Evolutionary conservation across 257 asterid genomes (phyloP).

Genomic region (Jacaranda mimosifolia): DNA sequence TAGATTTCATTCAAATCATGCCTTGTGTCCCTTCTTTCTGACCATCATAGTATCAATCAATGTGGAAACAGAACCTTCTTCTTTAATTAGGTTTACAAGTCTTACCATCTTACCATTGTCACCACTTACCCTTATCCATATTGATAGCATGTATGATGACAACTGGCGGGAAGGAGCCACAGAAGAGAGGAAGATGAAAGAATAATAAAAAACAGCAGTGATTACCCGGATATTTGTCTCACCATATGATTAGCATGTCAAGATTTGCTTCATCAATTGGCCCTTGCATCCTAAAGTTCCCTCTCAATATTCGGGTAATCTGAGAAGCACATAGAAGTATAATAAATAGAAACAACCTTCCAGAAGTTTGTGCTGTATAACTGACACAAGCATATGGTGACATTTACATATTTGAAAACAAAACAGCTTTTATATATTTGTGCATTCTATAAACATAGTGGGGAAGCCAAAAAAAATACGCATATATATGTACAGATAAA

Average conservation of each 20-base stretch:
- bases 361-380: slow-evolving; percentile 14
- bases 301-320: slow-evolving; percentile 60
- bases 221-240: slow-evolving; percentile 71
- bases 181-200: slow-evolving; percentile 18
- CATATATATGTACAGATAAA: slow-evolving; percentile 24
- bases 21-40: slow-evolving; percentile 11
- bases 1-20: slow-evolving; percentile 11
- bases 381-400: slow-evolving; percentile 10
- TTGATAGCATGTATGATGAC: slow-evolving; percentile 5
- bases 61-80: not conserved
- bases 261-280: slow-evolving; percentile 55
- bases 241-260: slow-evolving; percentile 61
- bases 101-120: no score
- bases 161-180: slow-evolving; percentile 3
- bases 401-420: slow-evolving; percentile 27
- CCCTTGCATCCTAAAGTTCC: slow-evolving; percentile 65
- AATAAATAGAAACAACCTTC: slow-evolving; percentile 20
- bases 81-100: not conserved
- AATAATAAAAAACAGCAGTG: slow-evolving; percentile 38
- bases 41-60: slow-evolving; percentile 30
- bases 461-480: slow-evolving; percentile 19
- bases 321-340: slow-evolving; percentile 44
- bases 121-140: no score
- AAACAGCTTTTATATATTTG: not conserved
- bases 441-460: not conserved